Evolutionary conservation across 2,329 filamentous ascomycete species (phyloP).

Genomic region (Stylonectria norvegica): DNA sequence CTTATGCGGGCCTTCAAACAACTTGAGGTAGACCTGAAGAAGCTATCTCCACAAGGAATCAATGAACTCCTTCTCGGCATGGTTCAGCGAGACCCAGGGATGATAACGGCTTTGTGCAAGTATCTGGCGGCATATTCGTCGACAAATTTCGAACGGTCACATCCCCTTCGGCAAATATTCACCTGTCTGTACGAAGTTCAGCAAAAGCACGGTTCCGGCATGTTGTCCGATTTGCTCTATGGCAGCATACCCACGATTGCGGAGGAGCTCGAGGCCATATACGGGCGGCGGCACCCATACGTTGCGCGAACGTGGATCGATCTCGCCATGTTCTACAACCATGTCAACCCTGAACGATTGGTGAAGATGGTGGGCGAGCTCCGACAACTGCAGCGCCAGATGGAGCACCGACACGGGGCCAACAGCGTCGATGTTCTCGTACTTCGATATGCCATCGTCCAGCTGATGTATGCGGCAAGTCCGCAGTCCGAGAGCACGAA

Average conservation of each 20-base stretch:
- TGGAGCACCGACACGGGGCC: slow-evolving; percentile 34
- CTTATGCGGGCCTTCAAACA: slow-evolving; percentile 43
- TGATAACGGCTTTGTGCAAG: slow-evolving; percentile 46
- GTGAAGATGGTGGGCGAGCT: slow-evolving; percentile 38
- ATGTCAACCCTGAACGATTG: slow-evolving; percentile 34
- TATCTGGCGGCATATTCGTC: slow-evolving; percentile 43
- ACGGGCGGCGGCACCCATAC: slow-evolving; percentile 42
- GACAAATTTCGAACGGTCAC: slow-evolving; percentile 41
- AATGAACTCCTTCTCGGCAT: slow-evolving; percentile 42
- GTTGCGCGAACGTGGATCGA: slow-evolving; percentile 43
- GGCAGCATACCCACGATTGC: slow-evolving; percentile 40
- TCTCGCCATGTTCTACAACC: slow-evolving; percentile 39
- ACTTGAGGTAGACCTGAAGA: slow-evolving; percentile 41
- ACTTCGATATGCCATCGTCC: slow-evolving; percentile 40
- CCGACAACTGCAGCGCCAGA: slow-evolving; percentile 32
- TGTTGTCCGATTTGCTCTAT: slow-evolving; percentile 43
- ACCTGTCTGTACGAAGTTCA: slow-evolving; percentile 43
- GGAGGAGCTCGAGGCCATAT: slow-evolving; percentile 44
- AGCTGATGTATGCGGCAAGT: slow-evolving; percentile 36
- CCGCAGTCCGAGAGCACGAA: slow-evolving; percentile 35
- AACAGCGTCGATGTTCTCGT: slow-evolving; percentile 36
- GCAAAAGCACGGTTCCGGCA: slow-evolving; percentile 42
- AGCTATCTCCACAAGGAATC: slow-evolving; percentile 42
- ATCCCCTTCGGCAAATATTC: slow-evolving; percentile 43
- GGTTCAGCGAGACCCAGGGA: slow-evolving; percentile 42